These are phyloP conservation scores for Clathrospora elynae DNA, from an alignment of 2,329 filamentous ascomycete genomes.

Conservation along the genomic window DNA sequence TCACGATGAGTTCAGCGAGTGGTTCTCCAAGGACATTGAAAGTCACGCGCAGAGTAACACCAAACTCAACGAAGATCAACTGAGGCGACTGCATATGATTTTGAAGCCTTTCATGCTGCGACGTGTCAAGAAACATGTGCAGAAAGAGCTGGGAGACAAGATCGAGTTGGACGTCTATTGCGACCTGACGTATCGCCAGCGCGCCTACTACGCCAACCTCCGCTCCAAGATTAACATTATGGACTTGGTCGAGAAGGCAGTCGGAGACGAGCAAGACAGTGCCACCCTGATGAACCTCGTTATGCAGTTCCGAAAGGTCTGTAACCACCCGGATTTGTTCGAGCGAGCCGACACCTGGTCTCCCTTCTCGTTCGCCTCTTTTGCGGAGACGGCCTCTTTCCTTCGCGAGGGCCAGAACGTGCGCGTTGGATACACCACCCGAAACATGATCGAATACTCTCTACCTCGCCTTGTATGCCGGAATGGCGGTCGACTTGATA, in stretches of 20 bases:
- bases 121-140: constrained; percentile 99
- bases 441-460: constrained; percentile 82
- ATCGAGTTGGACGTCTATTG: constrained; percentile 97
- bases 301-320: constrained; percentile 99
- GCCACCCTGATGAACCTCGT: constrained; percentile 98
- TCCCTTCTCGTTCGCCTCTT: constrained; percentile 81
- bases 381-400: constrained; percentile 94
- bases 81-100: constrained; percentile 97
- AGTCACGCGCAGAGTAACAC: constrained; percentile 98
- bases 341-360: constrained; percentile 91
- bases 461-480: constrained; percentile 82
- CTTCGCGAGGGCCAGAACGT: constrained; percentile 83
- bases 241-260: constrained; percentile 96
- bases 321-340: constrained; percentile 96
- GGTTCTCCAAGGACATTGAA: constrained; percentile 96
- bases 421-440: constrained; percentile 82
- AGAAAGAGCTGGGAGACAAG: constrained; percentile 98
- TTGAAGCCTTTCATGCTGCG: constrained; percentile 99
- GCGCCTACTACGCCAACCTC: constrained; percentile 88
- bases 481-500: constrained; percentile 75
- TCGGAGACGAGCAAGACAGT: constrained; percentile 92
- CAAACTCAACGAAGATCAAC: constrained; percentile 98
- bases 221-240: constrained; percentile 98
- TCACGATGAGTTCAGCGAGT: constrained; percentile 90
- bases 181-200: constrained; percentile 92